These are phyloP conservation scores for Arthrobotrys sinensis DNA, from an alignment of 2,329 filamentous ascomycete genomes.

Conservation along the genomic window DNA sequence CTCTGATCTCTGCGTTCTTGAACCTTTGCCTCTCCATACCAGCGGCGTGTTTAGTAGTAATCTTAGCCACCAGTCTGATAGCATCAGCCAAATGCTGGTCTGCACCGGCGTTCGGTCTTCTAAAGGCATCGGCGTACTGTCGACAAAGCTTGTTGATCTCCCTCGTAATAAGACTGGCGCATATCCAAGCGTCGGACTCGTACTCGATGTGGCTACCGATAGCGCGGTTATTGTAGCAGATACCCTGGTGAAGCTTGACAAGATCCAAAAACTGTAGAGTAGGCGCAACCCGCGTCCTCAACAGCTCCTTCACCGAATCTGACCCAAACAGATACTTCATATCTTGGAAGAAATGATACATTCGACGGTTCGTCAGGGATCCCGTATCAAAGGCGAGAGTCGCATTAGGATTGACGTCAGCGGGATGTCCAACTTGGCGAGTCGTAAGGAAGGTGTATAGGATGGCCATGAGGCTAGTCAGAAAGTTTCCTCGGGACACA, in stretches of 20 bases:
- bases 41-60: constrained; percentile 88
- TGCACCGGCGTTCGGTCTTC: constrained; percentile 77
- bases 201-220: constrained; percentile 98
- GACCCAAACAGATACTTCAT: constrained; percentile 91
- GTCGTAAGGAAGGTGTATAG: constrained; percentile 97
- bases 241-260: constrained; percentile 95
- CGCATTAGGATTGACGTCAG: constrained; percentile 87
- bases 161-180: constrained; percentile 90
- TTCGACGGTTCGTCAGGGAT: constrained; percentile 91
- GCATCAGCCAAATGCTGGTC: constrained; percentile 77
- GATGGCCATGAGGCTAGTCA: constrained; percentile 95
- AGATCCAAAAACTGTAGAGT: constrained; percentile 94
- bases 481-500: constrained; percentile 93
- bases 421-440: constrained; percentile 92
- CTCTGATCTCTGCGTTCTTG: constrained; percentile 87
- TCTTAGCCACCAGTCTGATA: constrained; percentile 82
- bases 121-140: constrained; percentile 89
- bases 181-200: constrained; percentile 98
- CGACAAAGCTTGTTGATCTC: constrained; percentile 95
- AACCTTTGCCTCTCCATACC: constrained; percentile 91
- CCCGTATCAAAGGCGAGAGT: constrained; percentile 94
- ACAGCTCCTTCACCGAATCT: constrained; percentile 85
- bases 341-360: constrained; percentile 98
- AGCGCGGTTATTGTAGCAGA: constrained; percentile 92
- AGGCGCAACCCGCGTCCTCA: constrained; percentile 87